Evolutionary conservation across 352 stramenopile species (phyloP).

Genomic region (Pythium phragmiticola): DNA sequence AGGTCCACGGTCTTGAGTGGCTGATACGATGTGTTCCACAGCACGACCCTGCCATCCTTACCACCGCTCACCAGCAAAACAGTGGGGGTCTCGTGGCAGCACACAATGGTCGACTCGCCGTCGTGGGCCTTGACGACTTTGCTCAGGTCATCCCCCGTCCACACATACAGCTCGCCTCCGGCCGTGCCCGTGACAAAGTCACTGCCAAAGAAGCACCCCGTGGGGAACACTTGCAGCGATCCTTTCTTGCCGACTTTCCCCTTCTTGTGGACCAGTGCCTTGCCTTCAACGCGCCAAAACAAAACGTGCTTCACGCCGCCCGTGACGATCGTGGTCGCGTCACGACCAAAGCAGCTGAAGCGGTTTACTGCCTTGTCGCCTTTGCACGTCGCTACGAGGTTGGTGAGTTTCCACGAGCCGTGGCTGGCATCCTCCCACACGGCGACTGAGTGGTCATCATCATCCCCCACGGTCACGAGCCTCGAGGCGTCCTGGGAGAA

Average conservation of each 20-base stretch:
- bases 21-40: conserved; percentile 68
- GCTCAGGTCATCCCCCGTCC: conserved; percentile 45
- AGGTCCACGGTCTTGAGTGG: conserved; percentile 71
- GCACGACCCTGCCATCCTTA: conserved; percentile 68
- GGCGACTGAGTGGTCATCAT: conserved; percentile 81
- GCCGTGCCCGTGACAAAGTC: conserved; percentile 56
- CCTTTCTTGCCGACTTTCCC: conserved; percentile 66
- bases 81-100: conserved; percentile 9
- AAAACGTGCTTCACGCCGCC: conserved; percentile 66
- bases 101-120: conserved; percentile 45
- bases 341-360: conserved; percentile 49
- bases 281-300: conserved; percentile 67
- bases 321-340: conserved; percentile 43
- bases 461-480: conserved; percentile 70
- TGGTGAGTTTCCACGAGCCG: conserved; percentile 58
- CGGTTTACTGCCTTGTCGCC: conserved; percentile 55
- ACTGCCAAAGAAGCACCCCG: conserved; percentile 41
- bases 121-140: conserved; percentile 68
- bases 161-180: conserved; percentile 61
- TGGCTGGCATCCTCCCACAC: conserved; percentile 73
- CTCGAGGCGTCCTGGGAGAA: conserved; percentile 61
- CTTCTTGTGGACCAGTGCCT: conserved; percentile 47
- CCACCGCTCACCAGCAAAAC: conserved; percentile 53
- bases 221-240: conserved; percentile 46
- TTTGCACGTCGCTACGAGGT: conserved; percentile 45